These are phyloP conservation scores for Saccharomyces hybrid DNA, from an alignment of 1,139 yeast species.

Conservation along the genomic window DNA sequence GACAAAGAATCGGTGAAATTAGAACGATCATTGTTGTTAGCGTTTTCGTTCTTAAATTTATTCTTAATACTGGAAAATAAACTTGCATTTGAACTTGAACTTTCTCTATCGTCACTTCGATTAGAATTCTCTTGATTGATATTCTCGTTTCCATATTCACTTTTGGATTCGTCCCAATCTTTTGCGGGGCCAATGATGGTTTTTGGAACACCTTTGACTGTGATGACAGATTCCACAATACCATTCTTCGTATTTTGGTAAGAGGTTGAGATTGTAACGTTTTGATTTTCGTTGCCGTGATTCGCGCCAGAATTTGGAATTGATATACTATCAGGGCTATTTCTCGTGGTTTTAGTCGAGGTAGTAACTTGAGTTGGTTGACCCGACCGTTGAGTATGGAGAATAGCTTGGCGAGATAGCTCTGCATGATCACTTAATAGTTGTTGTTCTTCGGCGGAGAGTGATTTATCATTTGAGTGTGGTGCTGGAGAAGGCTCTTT, in stretches of 20 bases:
- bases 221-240: slow-evolving; percentile 75
- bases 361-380: slow-evolving; percentile 16
- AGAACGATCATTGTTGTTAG: background rate
- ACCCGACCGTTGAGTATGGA: slow-evolving; percentile 15
- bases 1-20: background rate
- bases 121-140: slow-evolving; percentile 1
- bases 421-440: slow-evolving; percentile 12
- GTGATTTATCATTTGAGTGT: background rate
- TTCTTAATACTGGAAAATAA: background rate
- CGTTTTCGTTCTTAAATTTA: slow-evolving; percentile 3
- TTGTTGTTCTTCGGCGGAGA: slow-evolving; percentile 6
- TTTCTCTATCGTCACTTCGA: background rate
- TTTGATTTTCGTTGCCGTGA: slow-evolving; percentile 1
- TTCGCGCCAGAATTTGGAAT: background rate
- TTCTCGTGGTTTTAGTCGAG: slow-evolving; percentile 5
- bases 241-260: slow-evolving; percentile 37
- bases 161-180: slow-evolving; percentile 22
- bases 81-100: slow-evolving; percentile 1
- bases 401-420: slow-evolving; percentile 13
- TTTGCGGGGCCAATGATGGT: slow-evolving; percentile 60
- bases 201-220: slow-evolving; percentile 78
- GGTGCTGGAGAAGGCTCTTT: background rate
- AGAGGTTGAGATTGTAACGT: slow-evolving; percentile 18
- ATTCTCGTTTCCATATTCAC: background rate
- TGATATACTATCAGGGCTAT: background rate